These are phyloP conservation scores for Chernovozyma aurita DNA, from an alignment of 1,139 yeast species.

Conservation along the genomic window DNA sequence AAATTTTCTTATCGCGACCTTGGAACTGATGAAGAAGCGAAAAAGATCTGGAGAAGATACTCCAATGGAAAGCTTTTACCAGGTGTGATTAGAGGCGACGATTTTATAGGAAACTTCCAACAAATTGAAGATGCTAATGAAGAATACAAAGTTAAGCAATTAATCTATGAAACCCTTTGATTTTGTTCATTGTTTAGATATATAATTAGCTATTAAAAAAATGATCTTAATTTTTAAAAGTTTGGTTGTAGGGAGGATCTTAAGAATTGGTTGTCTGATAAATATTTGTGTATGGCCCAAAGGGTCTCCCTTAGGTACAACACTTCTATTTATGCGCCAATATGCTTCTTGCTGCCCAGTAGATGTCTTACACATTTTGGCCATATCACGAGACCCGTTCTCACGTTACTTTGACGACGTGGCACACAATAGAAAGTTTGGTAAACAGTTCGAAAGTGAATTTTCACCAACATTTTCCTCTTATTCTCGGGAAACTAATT, in stretches of 20 bases:
- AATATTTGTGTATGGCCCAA: too few relatives aligned
- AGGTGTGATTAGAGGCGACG: conserved; percentile 91
- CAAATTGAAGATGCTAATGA: conserved; percentile 83
- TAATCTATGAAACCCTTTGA: conserved; percentile 47
- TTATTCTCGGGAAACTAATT: too few relatives aligned
- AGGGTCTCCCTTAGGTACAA: too few relatives aligned
- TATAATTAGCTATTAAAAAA: background rate
- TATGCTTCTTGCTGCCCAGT: too few relatives aligned
- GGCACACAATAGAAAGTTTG: conserved; percentile 1
- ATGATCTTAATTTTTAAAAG: too few relatives aligned
- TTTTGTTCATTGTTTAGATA: too few relatives aligned
- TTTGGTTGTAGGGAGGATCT: too few relatives aligned
- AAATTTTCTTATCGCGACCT: conserved; percentile 70
- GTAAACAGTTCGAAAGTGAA: background rate
- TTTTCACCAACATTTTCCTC: conserved; percentile 1
- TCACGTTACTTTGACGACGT: conserved; percentile 2
- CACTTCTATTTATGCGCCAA: too few relatives aligned
- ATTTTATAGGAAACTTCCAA: conserved; percentile 78
- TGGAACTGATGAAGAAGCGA: conserved; percentile 85
- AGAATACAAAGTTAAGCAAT: conserved; percentile 62
- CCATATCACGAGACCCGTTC: conserved; percentile 1
- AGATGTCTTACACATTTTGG: too few relatives aligned
- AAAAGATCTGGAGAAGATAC: conserved; percentile 79
- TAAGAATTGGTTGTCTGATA: too few relatives aligned
- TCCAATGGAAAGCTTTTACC: conserved; percentile 76